A percentile compares a stretch with the other conserved stretches of the same genome.
Conservation (phyloP, 179 eudicot species). For the Camellia oleifera region DNA sequence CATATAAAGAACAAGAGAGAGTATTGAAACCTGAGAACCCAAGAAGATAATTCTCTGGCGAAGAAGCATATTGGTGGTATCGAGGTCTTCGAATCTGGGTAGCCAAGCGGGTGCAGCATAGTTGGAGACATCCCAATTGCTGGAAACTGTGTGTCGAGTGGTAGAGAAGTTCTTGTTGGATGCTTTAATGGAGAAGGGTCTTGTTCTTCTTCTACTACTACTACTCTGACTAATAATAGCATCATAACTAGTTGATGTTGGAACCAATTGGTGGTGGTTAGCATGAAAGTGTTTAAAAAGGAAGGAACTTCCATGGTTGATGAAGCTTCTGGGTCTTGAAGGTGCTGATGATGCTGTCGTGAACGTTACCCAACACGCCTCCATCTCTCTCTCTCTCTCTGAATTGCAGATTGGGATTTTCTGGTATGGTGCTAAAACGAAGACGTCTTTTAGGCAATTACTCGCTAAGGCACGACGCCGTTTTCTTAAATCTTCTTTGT, state of each 20-base stretch:
- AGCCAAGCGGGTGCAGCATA: constrained; percentile 50
- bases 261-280: neutral
- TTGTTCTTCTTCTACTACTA: constrained; percentile 4
- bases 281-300: constrained; percentile 3
- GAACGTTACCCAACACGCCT: constrained; percentile 38
- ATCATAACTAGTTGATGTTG: neutral
- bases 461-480: neutral
- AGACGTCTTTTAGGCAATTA: neutral
- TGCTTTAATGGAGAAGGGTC: constrained; percentile 24
- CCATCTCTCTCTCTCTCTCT: constrained; percentile 31
- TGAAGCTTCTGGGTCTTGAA: constrained; percentile 35
- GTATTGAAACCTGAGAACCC: constrained; percentile 62
- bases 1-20: neutral
- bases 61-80: constrained; percentile 90
- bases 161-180: constrained; percentile 15
- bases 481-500: too few species aligned
- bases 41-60: constrained; percentile 87
- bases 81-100: constrained; percentile 83
- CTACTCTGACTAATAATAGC: neutral
- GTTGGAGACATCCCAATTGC: constrained; percentile 58
- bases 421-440: neutral
- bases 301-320: constrained; percentile 12
- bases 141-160: constrained; percentile 31
- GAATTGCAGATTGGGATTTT: neutral
- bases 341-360: constrained; percentile 34